These are phyloP conservation scores for Apiospora koreana DNA, from an alignment of 2,329 filamentous ascomycete species.

Conservation along the genomic window DNA sequence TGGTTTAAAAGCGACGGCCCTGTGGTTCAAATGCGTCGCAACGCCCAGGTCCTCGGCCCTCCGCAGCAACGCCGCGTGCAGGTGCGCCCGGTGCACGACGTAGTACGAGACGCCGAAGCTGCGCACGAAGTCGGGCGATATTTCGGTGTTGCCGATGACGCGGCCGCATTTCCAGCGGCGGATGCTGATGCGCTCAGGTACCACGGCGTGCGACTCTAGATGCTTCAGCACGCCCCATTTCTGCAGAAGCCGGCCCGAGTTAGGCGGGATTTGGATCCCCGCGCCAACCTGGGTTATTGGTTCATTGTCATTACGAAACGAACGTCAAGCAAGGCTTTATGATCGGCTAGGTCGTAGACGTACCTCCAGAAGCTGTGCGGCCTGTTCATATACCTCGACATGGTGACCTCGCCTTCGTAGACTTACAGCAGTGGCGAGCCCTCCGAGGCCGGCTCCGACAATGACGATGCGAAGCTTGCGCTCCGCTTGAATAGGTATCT, in stretches of 20 bases:
- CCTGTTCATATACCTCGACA: slow-evolving; percentile 43
- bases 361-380: slow-evolving; percentile 37
- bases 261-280: slow-evolving; percentile 42
- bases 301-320: no score
- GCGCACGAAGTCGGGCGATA: slow-evolving; percentile 30
- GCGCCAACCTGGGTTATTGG: slow-evolving; percentile 36
- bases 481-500: neutral
- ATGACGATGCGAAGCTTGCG: slow-evolving; percentile 26
- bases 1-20: slow-evolving; percentile 24
- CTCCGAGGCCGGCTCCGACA: slow-evolving; percentile 43
- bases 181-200: slow-evolving; percentile 34
- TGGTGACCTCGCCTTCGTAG: slow-evolving; percentile 36
- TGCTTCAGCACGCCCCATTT: slow-evolving; percentile 34
- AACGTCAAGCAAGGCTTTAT: no score
- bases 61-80: slow-evolving; percentile 29
- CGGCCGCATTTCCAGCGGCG: slow-evolving; percentile 35
- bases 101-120: slow-evolving; percentile 32
- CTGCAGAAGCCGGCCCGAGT: slow-evolving; percentile 32
- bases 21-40: slow-evolving; percentile 21
- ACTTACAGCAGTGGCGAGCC: slow-evolving; percentile 40
- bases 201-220: slow-evolving; percentile 27
- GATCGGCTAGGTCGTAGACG: neutral
- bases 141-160: slow-evolving; percentile 35
- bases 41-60: slow-evolving; percentile 29
- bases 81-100: slow-evolving; percentile 35